phyloP scores from a whole-genome alignment of 495 filamentous ascomycete genomes.

The Daldinia grandis region DNA sequence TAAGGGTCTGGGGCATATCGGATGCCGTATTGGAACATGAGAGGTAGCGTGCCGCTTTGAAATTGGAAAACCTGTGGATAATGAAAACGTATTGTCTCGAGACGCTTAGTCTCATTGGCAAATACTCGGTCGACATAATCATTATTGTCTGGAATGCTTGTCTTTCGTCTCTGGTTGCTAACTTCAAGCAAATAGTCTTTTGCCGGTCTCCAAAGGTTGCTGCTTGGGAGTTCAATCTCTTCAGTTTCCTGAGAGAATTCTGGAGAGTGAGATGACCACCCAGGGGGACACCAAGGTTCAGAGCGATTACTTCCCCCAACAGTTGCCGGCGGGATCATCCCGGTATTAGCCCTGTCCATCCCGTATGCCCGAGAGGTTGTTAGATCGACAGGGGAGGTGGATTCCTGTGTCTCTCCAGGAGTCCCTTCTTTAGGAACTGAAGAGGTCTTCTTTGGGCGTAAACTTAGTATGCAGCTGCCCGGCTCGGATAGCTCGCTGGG shows the following conservation, averaged over 20 bases:
- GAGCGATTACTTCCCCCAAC: not conserved
- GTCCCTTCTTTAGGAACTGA: not conserved
- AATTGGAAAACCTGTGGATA: not conserved
- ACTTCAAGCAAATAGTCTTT: not conserved
- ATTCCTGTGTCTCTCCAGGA: not conserved
- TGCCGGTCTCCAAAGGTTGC: not conserved
- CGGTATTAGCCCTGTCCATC: not conserved
- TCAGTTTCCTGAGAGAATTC: not conserved
- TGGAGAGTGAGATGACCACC: not conserved
- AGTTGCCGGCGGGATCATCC: not conserved
- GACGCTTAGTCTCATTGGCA: not conserved
- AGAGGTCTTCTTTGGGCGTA: not conserved
- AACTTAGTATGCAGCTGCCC: not conserved
- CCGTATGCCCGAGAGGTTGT: not conserved
- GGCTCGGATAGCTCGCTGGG: not conserved
- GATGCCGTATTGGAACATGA: slow-evolving; percentile 16
- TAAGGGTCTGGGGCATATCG: slow-evolving; percentile 3
- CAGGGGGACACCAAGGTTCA: not conserved
- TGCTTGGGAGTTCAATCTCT: not conserved
- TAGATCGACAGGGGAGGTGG: not conserved
- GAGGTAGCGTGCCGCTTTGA: not conserved
- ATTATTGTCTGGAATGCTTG: not conserved
- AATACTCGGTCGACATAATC: slow-evolving; percentile 1
- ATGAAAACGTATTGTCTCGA: not conserved
- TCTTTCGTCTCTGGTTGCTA: not conserved